Evolutionary conservation across 305 asterid species (phyloP).

Genomic region (Solanum hybrid): DNA sequence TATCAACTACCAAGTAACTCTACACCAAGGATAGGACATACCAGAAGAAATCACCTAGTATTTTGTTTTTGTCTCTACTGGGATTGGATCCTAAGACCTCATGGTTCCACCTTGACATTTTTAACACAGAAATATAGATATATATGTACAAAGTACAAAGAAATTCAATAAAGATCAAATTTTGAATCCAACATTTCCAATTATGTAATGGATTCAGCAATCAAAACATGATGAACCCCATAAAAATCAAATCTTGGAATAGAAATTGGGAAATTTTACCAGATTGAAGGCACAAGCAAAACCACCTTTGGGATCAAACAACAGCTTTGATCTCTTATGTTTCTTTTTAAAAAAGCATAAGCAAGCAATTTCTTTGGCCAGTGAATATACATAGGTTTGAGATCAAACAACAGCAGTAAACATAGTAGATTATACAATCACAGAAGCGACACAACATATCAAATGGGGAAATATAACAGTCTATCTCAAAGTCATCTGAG

Average conservation of each 20-base stretch:
- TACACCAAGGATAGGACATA: too few species aligned
- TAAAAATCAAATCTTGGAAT: not conserved
- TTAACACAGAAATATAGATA: too few species aligned
- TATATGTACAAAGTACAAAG: too few species aligned
- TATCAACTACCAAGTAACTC: too few species aligned
- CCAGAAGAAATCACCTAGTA: too few species aligned
- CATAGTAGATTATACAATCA: not conserved
- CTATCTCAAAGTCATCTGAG: constrained; percentile 45
- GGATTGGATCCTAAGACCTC: too few species aligned
- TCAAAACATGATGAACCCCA: not conserved
- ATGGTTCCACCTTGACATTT: too few species aligned
- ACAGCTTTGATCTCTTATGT: not conserved
- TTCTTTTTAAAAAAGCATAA: not conserved
- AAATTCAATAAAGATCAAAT: too few species aligned
- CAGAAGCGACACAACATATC: not conserved
- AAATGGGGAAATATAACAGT: not conserved
- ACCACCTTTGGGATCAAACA: not conserved
- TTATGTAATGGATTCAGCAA: too few species aligned
- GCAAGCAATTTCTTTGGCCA: not conserved
- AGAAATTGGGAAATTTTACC: constrained; percentile 25
- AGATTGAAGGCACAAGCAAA: constrained; percentile 19
- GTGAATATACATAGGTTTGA: not conserved
- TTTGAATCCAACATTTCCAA: too few species aligned
- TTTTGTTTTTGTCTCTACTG: too few species aligned
- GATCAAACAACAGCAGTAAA: not conserved